Evolutionary conservation across 345 rosid genomes (phyloP), one percentile per base, ranked within the genome.

Genomic region (Lagerstroemia speciosa): DNA sequence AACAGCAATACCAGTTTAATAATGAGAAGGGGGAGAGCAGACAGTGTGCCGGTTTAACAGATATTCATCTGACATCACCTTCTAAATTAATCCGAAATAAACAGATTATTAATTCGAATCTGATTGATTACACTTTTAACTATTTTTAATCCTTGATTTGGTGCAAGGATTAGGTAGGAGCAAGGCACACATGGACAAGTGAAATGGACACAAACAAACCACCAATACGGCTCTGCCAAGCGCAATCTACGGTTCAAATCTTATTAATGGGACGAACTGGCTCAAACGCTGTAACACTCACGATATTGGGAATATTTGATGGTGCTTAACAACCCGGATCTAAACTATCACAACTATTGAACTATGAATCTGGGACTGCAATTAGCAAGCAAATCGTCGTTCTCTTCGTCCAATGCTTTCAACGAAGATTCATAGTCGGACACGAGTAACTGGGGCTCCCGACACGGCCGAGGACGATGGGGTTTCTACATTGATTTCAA

Each of bases 21-120:
- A 43, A 14, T 66, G 22, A 66, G 19, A 66, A 19, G 16, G n/a
- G 16, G n/a, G 60, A 53, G 29, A 53, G 0, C 30, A n/a, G 60
- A 53, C 60, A n/a, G 30, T 2, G 60, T n/a, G 29, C 6, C 8
- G 60, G 60, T 53, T 53, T 7, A n/a, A 16, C 55, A 17, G 33
- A 14, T 46, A 3, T 26, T 66, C n/a, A 67, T 45, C 69, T 29
- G 58, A 46, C 69, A 45, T 67, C 36, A 22, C 43, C 41, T 36
- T 12, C 20, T 32, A 22, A 32, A 64, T 64, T 53, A 53, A 8
- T 34, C 15, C 20, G 1, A 19, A 6, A 22, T 8, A 26, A 53
- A 22, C 1, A 53, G 30, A n/a, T 53, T n/a, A 53, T n/a, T 53
- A n/a, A 1, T n/a, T 53, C 30, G 1, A n/a, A n/a, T n/a, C 60